Conservation (phyloP, 352 stramenopile species). For the Phytopythium kandeliae region DNA sequence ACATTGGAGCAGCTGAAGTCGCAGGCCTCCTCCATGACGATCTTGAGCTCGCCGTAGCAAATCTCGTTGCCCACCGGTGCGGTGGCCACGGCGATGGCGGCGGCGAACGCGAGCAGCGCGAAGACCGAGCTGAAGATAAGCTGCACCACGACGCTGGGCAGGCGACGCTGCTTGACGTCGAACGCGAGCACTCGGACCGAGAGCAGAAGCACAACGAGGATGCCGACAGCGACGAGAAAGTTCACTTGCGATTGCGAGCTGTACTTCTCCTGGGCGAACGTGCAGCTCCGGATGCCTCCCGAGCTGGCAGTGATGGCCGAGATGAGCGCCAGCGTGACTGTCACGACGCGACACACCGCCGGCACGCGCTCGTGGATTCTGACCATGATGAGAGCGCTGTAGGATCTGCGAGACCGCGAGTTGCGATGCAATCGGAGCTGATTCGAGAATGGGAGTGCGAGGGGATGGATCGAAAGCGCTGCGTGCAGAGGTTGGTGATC, state of each 20-base stretch:
- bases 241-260: slow-evolving; percentile 47
- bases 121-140: slow-evolving; percentile 45
- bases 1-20: slow-evolving; percentile 61
- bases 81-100: slow-evolving; percentile 42
- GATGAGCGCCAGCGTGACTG: slow-evolving; percentile 37
- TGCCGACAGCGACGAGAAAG: slow-evolving; percentile 40
- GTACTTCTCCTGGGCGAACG: slow-evolving; percentile 44
- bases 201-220: slow-evolving; percentile 30
- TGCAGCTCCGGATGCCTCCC: slow-evolving; percentile 45
- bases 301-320: slow-evolving; percentile 26
- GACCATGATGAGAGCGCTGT: slow-evolving; percentile 3
- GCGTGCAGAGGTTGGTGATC: no score
- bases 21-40: slow-evolving; percentile 55
- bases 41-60: slow-evolving; percentile 40
- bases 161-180: slow-evolving; percentile 46
- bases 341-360: slow-evolving; percentile 30
- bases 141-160: slow-evolving; percentile 28
- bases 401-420: neutral
- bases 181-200: slow-evolving; percentile 38
- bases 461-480: no score
- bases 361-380: slow-evolving; percentile 34
- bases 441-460: neutral
- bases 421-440: neutral
- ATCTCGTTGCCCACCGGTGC: slow-evolving; percentile 46
- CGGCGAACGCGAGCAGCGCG: slow-evolving; percentile 52